Conservation (phyloP, 306 rosid genomes). For the Sophora flavescens region DNA sequence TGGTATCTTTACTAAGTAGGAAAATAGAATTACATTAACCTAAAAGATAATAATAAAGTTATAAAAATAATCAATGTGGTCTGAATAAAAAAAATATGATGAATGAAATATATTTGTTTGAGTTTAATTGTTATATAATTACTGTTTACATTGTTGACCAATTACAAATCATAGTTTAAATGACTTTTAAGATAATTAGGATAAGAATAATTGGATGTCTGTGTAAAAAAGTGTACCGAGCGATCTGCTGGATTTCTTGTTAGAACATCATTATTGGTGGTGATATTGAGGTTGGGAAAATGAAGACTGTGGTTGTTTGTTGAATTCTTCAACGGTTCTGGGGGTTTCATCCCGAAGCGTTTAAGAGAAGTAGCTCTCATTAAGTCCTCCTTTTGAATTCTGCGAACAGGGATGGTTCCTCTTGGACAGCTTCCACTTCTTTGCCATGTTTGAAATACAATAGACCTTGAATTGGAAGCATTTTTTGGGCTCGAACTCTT, state of each 20-base stretch:
- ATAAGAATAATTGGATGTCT: too few relatives aligned
- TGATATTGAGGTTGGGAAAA: slow-evolving; percentile 10
- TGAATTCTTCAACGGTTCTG: slow-evolving; percentile 4
- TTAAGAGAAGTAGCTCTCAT: slow-evolving; percentile 52
- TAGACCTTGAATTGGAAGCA: neutral
- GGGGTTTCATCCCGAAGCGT: slow-evolving; percentile 55
- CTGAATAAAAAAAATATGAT: too few relatives aligned
- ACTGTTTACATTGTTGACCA: too few relatives aligned
- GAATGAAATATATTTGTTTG: too few relatives aligned
- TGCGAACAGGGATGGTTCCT: slow-evolving; percentile 73
- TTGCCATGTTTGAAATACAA: slow-evolving; percentile 62
- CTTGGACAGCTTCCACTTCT: slow-evolving; percentile 73
- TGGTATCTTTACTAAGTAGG: too few relatives aligned
- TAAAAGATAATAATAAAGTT: too few relatives aligned
- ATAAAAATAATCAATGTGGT: too few relatives aligned
- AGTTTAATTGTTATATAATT: too few relatives aligned
- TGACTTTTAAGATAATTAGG: too few relatives aligned
- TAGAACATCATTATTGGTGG: neutral
- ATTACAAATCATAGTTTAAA: too few relatives aligned
- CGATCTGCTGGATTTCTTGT: slow-evolving; percentile 29
- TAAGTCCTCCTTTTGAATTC: slow-evolving; percentile 56
- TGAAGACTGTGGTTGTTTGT: neutral
- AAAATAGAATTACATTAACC: too few relatives aligned
- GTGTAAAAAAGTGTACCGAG: slow-evolving; percentile 51
- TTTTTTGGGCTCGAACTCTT: slow-evolving; percentile 19